These are phyloP conservation scores for Trichocomaceae sp. DNA, from an alignment of 2,329 filamentous ascomycete species.

Conservation along the genomic window DNA sequence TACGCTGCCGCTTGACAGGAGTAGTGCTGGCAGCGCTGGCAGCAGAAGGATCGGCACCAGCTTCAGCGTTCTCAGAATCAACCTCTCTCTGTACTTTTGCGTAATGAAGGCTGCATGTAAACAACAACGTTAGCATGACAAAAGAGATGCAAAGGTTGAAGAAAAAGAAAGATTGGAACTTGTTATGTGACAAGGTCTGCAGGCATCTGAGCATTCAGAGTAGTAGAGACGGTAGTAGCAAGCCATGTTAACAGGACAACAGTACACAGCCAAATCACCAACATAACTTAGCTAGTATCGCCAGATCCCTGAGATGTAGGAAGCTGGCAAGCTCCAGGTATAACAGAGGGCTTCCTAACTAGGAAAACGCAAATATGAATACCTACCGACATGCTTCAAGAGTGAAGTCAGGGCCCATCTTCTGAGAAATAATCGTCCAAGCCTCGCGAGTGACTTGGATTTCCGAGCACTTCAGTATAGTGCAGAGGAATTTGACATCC, in stretches of 20 bases:
- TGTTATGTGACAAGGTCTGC: neutral
- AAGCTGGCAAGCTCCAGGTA: neutral
- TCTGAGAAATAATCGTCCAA: neutral
- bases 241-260: no score
- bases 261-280: no score
- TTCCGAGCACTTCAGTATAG: neutral
- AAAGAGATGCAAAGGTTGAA: neutral
- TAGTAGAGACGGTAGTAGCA: neutral
- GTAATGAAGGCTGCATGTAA: neutral
- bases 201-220: neutral
- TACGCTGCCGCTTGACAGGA: neutral
- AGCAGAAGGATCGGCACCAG: neutral
- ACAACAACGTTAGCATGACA: neutral
- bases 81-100: neutral
- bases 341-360: neutral
- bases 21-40: neutral
- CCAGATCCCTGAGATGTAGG: neutral
- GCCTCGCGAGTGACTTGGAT: neutral
- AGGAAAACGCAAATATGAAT: neutral
- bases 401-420: neutral
- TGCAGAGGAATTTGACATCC: neutral
- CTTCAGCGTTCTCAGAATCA: neutral
- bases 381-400: slow-evolving; percentile 4
- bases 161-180: neutral
- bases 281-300: neutral